A percentile compares a stretch with the other conserved stretches of the same genome.
Conservation (phyloP, 2,329 filamentous ascomycete species). For the Talaromyces sp. region DNA sequence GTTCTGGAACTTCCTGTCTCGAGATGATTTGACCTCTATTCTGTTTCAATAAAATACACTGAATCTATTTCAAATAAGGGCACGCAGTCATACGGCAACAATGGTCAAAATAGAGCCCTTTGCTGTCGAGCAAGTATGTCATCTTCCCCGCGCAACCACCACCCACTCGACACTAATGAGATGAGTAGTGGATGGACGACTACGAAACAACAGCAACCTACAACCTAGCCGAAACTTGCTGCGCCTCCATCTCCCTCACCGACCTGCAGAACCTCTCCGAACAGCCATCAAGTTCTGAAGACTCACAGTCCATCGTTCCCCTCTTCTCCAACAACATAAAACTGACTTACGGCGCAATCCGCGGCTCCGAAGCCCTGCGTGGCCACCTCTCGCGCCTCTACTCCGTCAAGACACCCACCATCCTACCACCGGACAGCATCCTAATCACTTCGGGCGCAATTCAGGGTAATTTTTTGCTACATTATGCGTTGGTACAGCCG, state of each 20-base stretch:
- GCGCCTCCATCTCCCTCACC: slow-evolving; percentile 54
- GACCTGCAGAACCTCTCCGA: slow-evolving; percentile 52
- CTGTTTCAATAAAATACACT: neutral
- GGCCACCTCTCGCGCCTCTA: slow-evolving; percentile 64
- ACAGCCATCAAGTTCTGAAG: slow-evolving; percentile 39
- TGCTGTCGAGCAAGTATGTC: slow-evolving; percentile 63
- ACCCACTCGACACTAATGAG: neutral
- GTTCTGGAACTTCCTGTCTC: neutral
- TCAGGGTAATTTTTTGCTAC: slow-evolving; percentile 74
- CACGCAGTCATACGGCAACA: neutral
- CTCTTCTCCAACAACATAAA: slow-evolving; percentile 54
- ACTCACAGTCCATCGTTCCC: slow-evolving; percentile 31
- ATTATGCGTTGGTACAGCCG: slow-evolving; percentile 68
- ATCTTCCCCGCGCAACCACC: neutral
- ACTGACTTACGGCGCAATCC: slow-evolving; percentile 71
- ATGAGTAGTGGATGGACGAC: slow-evolving; percentile 55
- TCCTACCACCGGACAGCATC: slow-evolving; percentile 59
- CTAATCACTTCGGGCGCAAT: slow-evolving; percentile 79
- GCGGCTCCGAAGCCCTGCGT: slow-evolving; percentile 62
- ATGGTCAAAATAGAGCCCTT: slow-evolving; percentile 45
- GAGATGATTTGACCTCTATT: neutral
- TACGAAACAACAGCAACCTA: slow-evolving; percentile 53
- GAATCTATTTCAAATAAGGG: neutral
- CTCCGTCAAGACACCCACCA: slow-evolving; percentile 50
- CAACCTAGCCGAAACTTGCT: slow-evolving; percentile 58